Evolutionary conservation across 2,329 filamentous ascomycete genomes (phyloP).

Genomic region (Sphaerulina populicola): DNA sequence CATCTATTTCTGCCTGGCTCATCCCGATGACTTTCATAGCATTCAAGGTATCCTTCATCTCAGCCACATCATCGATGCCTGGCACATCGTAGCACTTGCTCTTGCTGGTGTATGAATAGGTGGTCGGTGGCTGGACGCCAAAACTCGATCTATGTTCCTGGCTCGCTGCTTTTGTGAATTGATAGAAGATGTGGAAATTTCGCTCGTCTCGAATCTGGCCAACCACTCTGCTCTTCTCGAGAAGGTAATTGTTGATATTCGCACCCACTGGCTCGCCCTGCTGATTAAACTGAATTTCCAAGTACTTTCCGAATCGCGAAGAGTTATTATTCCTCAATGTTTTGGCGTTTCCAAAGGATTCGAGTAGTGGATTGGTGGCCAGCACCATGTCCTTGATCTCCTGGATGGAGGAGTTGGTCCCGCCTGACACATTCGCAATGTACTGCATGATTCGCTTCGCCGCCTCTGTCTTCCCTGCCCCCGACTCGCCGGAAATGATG

Average conservation of each 20-base stretch:
- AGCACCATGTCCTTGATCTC: conserved; percentile 99
- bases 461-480: conserved; percentile 95
- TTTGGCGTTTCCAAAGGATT: conserved; percentile 98
- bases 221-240: conserved; percentile 91
- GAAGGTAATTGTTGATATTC: conserved; percentile 94
- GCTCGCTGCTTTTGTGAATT: conserved; percentile 93
- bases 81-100: conserved; percentile 93
- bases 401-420: conserved; percentile 75
- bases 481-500: conserved; percentile 97
- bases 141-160: conserved; percentile 77
- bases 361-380: conserved; percentile 90
- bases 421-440: conserved; percentile 92
- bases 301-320: conserved; percentile 94
- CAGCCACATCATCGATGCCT: conserved; percentile 83
- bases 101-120: conserved; percentile 85
- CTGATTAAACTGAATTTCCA: conserved; percentile 91
- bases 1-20: conserved; percentile 78
- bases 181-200: conserved; percentile 99
- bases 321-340: conserved; percentile 98
- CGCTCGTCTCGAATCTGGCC: conserved; percentile 92
- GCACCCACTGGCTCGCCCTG: conserved; percentile 89
- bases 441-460: conserved; percentile 99
- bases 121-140: conserved; percentile 82
- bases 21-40: conserved; percentile 94
- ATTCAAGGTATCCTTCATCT: conserved; percentile 82